Percentiles rank a stretch among this genome's conserved stretches.
Conservation (phyloP, 2,329 filamentous ascomycete species). For the Erysiphe pulchra region DNA sequence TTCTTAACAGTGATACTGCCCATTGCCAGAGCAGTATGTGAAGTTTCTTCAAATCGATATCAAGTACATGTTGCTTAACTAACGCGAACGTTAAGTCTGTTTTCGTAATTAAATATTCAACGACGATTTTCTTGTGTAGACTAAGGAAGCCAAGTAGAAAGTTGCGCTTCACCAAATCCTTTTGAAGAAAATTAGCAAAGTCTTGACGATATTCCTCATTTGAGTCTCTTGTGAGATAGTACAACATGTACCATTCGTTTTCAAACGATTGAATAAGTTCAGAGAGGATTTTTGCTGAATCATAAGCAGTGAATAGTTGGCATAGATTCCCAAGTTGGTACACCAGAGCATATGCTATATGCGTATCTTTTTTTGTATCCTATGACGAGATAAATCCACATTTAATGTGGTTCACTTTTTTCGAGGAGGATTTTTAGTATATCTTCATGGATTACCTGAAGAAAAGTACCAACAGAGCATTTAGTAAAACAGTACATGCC, state of each 20-base stretch:
- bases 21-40: not conserved
- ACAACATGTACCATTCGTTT: too few species aligned
- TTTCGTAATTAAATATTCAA: not conserved
- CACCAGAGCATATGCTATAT: too few species aligned
- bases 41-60: not conserved
- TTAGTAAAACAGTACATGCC: not conserved
- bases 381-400: not conserved
- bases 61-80: not conserved
- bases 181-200: not conserved
- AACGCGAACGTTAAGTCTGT: not conserved
- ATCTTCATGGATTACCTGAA: not conserved
- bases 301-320: too few species aligned
- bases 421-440: not conserved
- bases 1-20: not conserved
- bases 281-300: too few species aligned
- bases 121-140: not conserved
- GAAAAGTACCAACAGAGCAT: not conserved
- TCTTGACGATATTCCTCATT: not conserved
- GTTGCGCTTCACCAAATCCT: not conserved
- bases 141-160: not conserved
- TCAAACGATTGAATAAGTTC: too few species aligned
- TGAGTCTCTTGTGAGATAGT: too few species aligned
- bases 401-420: not conserved
- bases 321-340: too few species aligned
- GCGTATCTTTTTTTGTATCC: not conserved